These are phyloP conservation scores for Colletotrichum camelliae DNA, from an alignment of 2,329 filamentous ascomycete genomes.

Conservation along the genomic window DNA sequence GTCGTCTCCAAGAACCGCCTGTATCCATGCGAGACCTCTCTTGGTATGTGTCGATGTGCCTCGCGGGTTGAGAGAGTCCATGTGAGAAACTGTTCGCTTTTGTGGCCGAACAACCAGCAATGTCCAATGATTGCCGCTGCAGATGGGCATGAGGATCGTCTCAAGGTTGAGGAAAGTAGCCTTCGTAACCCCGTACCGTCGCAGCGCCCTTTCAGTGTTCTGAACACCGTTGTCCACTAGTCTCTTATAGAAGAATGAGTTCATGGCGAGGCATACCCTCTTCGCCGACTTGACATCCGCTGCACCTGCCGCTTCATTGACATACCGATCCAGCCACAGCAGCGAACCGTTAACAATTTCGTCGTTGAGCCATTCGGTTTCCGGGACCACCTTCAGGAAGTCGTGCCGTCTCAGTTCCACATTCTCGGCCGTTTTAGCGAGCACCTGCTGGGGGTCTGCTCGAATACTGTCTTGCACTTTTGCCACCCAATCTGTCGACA, in stretches of 20 bases:
- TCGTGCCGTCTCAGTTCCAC: slow-evolving; percentile 51
- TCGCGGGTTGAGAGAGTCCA: slow-evolving; percentile 66
- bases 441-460: not conserved
- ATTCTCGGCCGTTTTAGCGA: slow-evolving; percentile 15
- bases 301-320: slow-evolving; percentile 63
- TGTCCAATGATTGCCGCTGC: slow-evolving; percentile 72
- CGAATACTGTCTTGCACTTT: not conserved
- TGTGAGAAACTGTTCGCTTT: slow-evolving; percentile 66
- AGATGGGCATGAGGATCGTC: slow-evolving; percentile 74
- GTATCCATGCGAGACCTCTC: slow-evolving; percentile 59
- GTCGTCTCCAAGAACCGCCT: slow-evolving; percentile 56
- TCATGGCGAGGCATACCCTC: slow-evolving; percentile 67
- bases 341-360: slow-evolving; percentile 75
- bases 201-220: slow-evolving; percentile 59
- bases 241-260: slow-evolving; percentile 69
- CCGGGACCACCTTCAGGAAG: slow-evolving; percentile 65
- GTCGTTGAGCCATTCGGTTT: slow-evolving; percentile 75
- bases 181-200: slow-evolving; percentile 61
- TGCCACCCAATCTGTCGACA: slow-evolving; percentile 6
- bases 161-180: slow-evolving; percentile 69
- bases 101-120: slow-evolving; percentile 70
- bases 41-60: slow-evolving; percentile 46
- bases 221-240: slow-evolving; percentile 53
- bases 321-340: slow-evolving; percentile 61
- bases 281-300: slow-evolving; percentile 40